Base-by-base conservation (phyloP, 2,329 filamentous ascomycete species). In the Cladosporium halotolerans region DNA sequence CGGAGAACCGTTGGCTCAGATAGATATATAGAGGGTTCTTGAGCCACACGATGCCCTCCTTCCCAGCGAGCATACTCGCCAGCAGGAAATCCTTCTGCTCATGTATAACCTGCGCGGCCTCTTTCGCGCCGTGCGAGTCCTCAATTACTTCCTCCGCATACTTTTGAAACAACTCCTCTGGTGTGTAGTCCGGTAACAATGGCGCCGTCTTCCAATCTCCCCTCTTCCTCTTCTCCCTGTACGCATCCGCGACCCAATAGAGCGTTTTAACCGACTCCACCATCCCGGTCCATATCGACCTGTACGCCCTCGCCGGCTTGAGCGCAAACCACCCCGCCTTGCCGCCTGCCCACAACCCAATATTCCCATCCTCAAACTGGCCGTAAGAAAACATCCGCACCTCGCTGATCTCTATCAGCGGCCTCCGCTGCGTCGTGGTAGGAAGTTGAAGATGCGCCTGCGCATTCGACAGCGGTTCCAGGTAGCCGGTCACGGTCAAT, bases 261-360 rank as follows among this genome's bases (percentile, higher is more conserved):
- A 88, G 79, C 16, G 88, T 69, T 8, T 76, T 73, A 10, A 86
- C 79, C 1, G 81, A 84, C 64, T 86, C 77, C 48, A 78, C 75
- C 75, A 86, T 86, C 45, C 76, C 73, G 31, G 77, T 69, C 66
- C 79, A 84, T 28, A 81, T 80, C 5, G 69, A 61, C 47, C 71
- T 69, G 65, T 88, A 90, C 2, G 70, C 66, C 9, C 72, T 63
- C n/a, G 79, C 72, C 1, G 86, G 84, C 32, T 73, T 73, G 40
- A 89, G 76, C 62, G 84, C 79, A 64, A 82, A 88, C 84, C 85
- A 89, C 42, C 84, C 85, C 10, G 82, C 78, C 51, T 73, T 67
- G 36, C 83, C 83, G 31, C 76, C 73, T 1, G 84, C 82, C 86
- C 86, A 89, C 31, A 87, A 72, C n/a, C 79, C 73, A 3, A 80